Percentiles rank a stretch among this genome's conserved stretches.
These are phyloP conservation scores for Fusarium proliferatum DNA, from an alignment of 2,329 filamentous ascomycete species.

Conservation along the genomic window DNA sequence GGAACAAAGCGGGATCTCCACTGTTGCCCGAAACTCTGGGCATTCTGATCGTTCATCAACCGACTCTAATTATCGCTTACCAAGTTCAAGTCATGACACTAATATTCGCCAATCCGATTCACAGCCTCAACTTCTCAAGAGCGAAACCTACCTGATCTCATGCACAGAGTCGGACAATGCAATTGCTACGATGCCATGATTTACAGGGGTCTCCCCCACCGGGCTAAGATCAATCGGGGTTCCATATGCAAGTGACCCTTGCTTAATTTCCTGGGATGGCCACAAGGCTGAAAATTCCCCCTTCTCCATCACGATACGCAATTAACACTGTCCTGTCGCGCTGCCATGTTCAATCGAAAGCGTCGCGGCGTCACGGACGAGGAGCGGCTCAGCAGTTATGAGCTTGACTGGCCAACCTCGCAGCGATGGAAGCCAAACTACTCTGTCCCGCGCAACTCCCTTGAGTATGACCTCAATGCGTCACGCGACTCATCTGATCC, in stretches of 20 bases:
- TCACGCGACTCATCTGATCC: slow-evolving; percentile 26
- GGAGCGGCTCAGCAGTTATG: slow-evolving; percentile 27
- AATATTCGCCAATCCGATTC: neutral
- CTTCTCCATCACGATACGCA: neutral
- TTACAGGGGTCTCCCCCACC: neutral
- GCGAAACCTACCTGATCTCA: neutral
- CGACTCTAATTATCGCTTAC: neutral
- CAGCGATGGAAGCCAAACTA: slow-evolving; percentile 46
- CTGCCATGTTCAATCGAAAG: slow-evolving; percentile 25
- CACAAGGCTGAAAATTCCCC: slow-evolving; percentile 9
- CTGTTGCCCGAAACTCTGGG: slow-evolving; percentile 2
- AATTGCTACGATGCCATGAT: neutral
- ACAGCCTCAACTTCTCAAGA: neutral
- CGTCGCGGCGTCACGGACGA: slow-evolving; percentile 1
- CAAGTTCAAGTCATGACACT: neutral
- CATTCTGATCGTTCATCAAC: neutral
- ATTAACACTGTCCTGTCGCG: neutral
- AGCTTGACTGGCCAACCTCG: slow-evolving; percentile 32
- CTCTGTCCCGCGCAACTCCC: slow-evolving; percentile 26
- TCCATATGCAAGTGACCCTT: neutral
- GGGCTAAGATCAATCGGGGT: neutral
- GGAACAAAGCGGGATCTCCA: slow-evolving; percentile 20
- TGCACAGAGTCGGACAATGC: neutral
- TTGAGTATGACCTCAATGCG: neutral
- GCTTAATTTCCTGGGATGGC: neutral